Base-by-base conservation (phyloP, 2,329 filamentous ascomycete species). In the Elsinoe batatas region DNA sequence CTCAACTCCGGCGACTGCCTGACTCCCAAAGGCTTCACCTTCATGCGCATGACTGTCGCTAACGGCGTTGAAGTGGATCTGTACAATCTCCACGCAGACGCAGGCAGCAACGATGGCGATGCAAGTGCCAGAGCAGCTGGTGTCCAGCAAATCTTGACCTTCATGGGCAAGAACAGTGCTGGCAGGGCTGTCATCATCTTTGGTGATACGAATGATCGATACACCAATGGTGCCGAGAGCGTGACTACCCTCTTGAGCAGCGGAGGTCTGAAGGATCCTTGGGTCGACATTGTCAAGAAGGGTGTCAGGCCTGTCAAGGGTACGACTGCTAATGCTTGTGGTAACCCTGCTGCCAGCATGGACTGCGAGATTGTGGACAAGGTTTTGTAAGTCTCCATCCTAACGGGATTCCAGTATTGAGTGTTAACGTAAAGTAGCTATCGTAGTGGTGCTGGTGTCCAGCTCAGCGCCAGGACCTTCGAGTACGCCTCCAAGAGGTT, bases 21-120 rank as follows among this genome's bases (percentile, higher is more conserved):
- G 59, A 85, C 83, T 0, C 83, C 82, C 18, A 87, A 87, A 67
- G 83, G 83, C 12, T 85, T 85, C 66, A 85, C 82, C 0, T 81
- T 81, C 47, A 84, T 86, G 81, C 77, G 81, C 11, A 67, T 78
- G 38, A 68, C 73, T 17, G 61, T 84, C 12, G 74, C 72, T 7
- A 70, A 74, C 35, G 76, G 76, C 13, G 74, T 80, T 6, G 83
- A 78, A 58, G 67, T 83, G 20, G 83, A 86, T 64, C 71, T 79
- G 6, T 85, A 85, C 71, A 86, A 87, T 64, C 63, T 86, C 5
- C 83, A 87, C 65, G 71, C 82, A 1, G 83, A 87, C 64, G 84
- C 83, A 15, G 82, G 81, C 13, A 77, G 73, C 30, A 74, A 79
- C 50, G 61, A 67, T 2, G 76, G 61, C 1, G 83, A 87, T 61